These are phyloP conservation scores for Clonostachys solani DNA, from an alignment of 2,329 filamentous ascomycete species.

Conservation along the genomic window DNA sequence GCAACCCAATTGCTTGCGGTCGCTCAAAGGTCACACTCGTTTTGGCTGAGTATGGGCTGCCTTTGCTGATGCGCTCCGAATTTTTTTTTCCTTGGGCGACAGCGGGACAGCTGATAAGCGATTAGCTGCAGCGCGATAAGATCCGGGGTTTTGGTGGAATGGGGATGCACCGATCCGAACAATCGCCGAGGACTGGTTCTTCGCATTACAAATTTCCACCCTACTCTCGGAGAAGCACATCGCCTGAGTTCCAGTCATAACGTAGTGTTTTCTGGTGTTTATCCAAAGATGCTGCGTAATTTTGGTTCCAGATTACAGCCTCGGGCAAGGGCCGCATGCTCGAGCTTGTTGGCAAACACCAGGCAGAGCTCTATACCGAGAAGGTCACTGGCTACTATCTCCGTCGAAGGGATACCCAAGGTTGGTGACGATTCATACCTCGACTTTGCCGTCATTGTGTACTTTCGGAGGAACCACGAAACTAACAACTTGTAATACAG, in stretches of 20 bases:
- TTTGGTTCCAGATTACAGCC: constrained; percentile 23
- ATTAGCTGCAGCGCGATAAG: not conserved
- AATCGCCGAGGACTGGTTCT: constrained; percentile 1
- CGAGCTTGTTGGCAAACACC: constrained; percentile 13
- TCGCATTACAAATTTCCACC: not conserved
- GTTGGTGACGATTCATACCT: constrained; percentile 9
- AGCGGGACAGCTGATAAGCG: not conserved
- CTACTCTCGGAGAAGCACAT: not conserved
- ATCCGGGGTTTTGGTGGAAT: not conserved
- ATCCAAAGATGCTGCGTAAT: constrained; percentile 26
- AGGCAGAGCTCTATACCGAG: constrained; percentile 12
- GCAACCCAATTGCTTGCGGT: too few species aligned
- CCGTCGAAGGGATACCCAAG: constrained; percentile 28
- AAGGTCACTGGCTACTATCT: constrained; percentile 22
- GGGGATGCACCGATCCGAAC: not conserved
- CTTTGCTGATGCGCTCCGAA: too few species aligned
- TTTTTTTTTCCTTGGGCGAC: not conserved
- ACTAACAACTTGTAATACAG: constrained; percentile 8
- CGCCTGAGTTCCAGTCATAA: not conserved
- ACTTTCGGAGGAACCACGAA: not conserved
- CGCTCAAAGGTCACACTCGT: too few species aligned
- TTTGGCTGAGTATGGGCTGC: too few species aligned
- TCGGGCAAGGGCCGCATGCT: constrained; percentile 14
- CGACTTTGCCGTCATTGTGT: not conserved
- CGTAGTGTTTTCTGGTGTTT: not conserved